These are phyloP conservation scores for Vigna reflexopilosa DNA, from an alignment of 306 rosid genomes.

Conservation along the genomic window DNA sequence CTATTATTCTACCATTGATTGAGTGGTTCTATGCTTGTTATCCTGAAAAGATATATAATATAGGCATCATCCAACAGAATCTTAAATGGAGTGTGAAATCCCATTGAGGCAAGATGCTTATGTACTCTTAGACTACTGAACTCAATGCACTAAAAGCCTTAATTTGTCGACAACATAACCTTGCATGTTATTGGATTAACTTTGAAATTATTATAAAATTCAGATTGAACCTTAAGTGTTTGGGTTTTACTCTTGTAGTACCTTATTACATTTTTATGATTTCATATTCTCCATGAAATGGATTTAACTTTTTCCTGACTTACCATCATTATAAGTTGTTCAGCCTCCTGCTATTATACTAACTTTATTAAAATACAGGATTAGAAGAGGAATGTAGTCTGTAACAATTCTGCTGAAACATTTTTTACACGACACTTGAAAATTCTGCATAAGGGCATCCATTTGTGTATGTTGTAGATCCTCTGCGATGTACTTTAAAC, in stretches of 20 bases:
- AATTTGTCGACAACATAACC: background rate
- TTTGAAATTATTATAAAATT: background rate
- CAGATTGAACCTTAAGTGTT: background rate
- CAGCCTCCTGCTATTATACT: background rate
- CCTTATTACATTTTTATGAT: background rate
- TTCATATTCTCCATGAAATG: background rate
- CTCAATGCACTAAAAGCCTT: background rate
- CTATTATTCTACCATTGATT: background rate
- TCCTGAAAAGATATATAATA: background rate
- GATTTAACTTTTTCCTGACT: conserved; percentile 1
- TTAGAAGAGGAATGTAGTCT: background rate
- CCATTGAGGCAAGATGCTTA: background rate
- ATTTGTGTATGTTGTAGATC: background rate
- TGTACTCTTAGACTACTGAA: background rate
- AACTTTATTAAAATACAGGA: background rate
- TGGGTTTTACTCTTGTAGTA: background rate
- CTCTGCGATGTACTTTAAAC: background rate
- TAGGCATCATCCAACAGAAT: background rate
- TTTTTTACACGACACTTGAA: background rate
- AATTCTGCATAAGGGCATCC: background rate
- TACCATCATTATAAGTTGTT: background rate
- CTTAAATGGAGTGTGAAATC: background rate
- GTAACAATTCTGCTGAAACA: background rate
- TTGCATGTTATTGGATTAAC: background rate
- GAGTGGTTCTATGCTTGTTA: background rate